phyloP scores from a whole-genome alignment of 306 rosid genomes.

The Arachis hypogaea region DNA sequence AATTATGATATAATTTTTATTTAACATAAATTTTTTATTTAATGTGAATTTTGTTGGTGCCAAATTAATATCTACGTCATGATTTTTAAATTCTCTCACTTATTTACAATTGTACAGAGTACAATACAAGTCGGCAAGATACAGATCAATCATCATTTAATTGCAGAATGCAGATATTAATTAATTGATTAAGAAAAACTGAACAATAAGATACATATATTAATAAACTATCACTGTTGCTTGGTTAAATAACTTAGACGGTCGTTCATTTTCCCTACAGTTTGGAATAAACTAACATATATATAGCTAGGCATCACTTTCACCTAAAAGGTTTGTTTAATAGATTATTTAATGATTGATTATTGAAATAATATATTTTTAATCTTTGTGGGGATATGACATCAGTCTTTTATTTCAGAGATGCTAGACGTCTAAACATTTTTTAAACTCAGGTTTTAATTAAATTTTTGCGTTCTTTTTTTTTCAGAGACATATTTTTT shows the following conservation, averaged over 20 bases:
- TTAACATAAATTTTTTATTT: too few species aligned
- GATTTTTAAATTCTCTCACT: too few species aligned
- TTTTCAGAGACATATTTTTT: too few species aligned
- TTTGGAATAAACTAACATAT: constrained; percentile 23
- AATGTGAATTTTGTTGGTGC: too few species aligned
- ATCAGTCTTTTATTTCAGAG: background rate
- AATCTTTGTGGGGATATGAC: background rate
- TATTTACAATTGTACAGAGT: constrained; percentile 7
- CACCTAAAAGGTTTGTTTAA: constrained; percentile 35
- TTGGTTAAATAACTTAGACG: constrained; percentile 36
- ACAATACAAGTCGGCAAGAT: constrained; percentile 33
- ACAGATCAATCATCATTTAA: constrained; percentile 26
- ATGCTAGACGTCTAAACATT: too few species aligned
- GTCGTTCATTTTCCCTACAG: constrained; percentile 34
- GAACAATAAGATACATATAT: constrained; percentile 3
- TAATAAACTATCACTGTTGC: constrained; percentile 42
- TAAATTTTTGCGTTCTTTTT: too few species aligned
- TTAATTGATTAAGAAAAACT: constrained; percentile 20
- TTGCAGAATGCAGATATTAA: background rate
- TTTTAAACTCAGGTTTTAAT: too few species aligned
- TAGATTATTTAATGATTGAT: background rate
- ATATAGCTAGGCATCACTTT: constrained; percentile 31
- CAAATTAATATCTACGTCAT: too few species aligned
- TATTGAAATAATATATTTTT: background rate
- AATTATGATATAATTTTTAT: too few species aligned